Evolutionary conservation across 2,329 filamentous ascomycete species (phyloP), one percentile per base, ranked within the genome.

Genomic region (Colletotrichum australisinense): DNA sequence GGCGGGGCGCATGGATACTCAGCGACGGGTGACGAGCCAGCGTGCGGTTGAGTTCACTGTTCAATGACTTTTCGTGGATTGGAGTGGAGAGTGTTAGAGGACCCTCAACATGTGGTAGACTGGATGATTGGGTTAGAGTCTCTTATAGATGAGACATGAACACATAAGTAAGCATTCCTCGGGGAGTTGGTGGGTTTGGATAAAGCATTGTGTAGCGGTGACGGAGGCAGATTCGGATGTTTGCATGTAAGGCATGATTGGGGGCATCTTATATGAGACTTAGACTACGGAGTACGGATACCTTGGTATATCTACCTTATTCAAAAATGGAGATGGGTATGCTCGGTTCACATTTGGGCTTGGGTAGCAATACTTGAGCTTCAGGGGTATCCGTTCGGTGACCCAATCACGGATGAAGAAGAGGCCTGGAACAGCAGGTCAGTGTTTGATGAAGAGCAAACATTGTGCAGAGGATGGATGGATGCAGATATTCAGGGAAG

Each of bases 1-100:
- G 89, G 90, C 7, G 89, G 89, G 1, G 79, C 86, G 1, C 84
- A 86, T 60, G 89, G 88, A 5, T 81, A 84, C 63, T 76, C 30
- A 56, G 30, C 4, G 67, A 70, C n/a, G 26, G 74, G 71, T 55
- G 84, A 85, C 67, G 83, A 87, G 78, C 86, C 85, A 28, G 82
- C 75, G 5, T 84, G 84, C 69, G 83, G 84, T 11, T 84, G 71
- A 70, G 64, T 30, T 12, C 32, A 12, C 32, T 11, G 32, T 35
- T 35, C 32, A 35, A 35, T 35, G 32, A 12, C 32, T 35, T 35
- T n/a, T 59, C 56, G 28, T 11, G 58, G 1, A 19, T 14, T 8
- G 38, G 16, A 19, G 38, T 42, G 38, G 38, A 42, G 38, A 7
- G 38, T 19, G 7, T 42, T 42, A 7, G 38, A 42, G 38, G 38